Base-by-base conservation (phyloP, 75 land plant species). In the Chamaecyparis obtusa region DNA sequence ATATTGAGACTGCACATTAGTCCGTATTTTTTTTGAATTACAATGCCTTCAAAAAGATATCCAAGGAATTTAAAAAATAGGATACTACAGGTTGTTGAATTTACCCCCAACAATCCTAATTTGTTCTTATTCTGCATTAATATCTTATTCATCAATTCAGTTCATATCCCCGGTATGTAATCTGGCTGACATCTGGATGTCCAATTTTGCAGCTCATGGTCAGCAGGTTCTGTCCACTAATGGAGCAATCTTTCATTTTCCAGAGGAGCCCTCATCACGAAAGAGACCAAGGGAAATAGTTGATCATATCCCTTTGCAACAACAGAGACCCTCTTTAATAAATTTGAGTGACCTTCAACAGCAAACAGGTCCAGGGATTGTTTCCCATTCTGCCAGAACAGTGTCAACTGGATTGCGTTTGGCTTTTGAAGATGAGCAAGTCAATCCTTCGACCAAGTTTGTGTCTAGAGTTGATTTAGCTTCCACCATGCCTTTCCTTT, bases 361-460 rank as follows among this genome's bases (percentile, higher is more conserved):
- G 86, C 88, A 71, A 55, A 13, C 48, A 36, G 89, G 89, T 35
- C 37, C 90, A 32, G 87, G 85, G 16, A 85, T 89, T 16, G 48
- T 60, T 46, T 54, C 87, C 15, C 90, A 89, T 11, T 55, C 91
- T 3, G 84, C 64, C n/a, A 36, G 77, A 35, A 21, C 85, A 19
- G 91, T 90, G 6, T 90, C 91, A 2, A 90, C 91, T 9, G 91
- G 91, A 19, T 87, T 90, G 74, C 90, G 91, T 9, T 86, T 90
- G 46, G 85, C 91, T n/a, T 90, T 90, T 55, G 90, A 90, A 76
- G 91, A 90, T 60, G 91, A 90, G 35, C 91, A 90, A 49, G 46
- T 89, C 27, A 89, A 84, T 57, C 27, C 90, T 17, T 89, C 91
- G 9, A 90, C 75, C 44, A 8, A 46, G 33, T 84, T 48, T 56